phyloP scores from a whole-genome alignment of 176 grass and related monocot genomes.

The Saccharum officinarum region DNA sequence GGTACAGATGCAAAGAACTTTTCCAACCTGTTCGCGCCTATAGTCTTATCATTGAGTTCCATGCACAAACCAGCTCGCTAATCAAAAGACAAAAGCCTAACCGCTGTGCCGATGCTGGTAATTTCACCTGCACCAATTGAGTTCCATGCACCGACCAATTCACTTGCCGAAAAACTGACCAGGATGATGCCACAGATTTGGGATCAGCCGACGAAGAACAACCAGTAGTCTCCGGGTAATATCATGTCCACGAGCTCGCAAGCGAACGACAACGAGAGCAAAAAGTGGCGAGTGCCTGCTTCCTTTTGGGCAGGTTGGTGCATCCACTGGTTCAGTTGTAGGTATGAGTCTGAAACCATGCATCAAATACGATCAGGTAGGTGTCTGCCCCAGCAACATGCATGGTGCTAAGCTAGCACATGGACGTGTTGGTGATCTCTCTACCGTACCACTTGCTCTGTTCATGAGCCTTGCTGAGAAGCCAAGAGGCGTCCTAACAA shows the following conservation, averaged over 20 bases:
- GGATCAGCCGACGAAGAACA: not conserved
- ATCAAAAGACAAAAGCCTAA: not conserved
- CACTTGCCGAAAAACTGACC: not conserved
- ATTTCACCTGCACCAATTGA: not conserved
- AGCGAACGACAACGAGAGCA: not conserved
- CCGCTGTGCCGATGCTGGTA: not conserved
- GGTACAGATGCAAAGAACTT: not conserved
- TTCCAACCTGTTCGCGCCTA: not conserved
- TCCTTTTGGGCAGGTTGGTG: not conserved
- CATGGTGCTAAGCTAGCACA: not conserved
- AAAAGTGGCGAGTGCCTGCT: not conserved
- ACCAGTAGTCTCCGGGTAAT: not conserved
- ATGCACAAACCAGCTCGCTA: not conserved
- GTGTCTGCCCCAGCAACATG: not conserved
- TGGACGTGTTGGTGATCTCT: not conserved
- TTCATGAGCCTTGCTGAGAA: not conserved
- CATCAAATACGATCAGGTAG: not conserved
- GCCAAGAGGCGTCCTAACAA: not conserved
- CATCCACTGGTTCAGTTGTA: not conserved
- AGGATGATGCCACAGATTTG: not conserved
- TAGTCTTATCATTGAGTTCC: not conserved
- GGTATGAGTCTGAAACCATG: slow-evolving; percentile 24
- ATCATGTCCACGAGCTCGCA: not conserved
- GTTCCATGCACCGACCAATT: not conserved
- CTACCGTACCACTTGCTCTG: not conserved